These are phyloP conservation scores for Hypoxylon perforatum DNA, from an alignment of 495 filamentous ascomycete genomes.

Conservation along the genomic window DNA sequence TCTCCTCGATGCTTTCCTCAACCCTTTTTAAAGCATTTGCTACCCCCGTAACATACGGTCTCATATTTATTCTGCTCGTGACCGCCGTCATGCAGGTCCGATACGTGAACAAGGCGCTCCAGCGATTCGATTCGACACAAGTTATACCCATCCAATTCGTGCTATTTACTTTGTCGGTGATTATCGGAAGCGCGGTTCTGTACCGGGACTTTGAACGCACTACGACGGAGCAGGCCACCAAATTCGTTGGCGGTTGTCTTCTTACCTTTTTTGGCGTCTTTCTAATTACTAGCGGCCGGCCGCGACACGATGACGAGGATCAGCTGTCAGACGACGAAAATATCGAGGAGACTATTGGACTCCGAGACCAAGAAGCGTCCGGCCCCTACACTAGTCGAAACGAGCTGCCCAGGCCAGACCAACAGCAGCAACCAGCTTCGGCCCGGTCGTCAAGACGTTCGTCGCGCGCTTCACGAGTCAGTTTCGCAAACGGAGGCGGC, in stretches of 20 bases:
- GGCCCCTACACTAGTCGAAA: slow-evolving; percentile 33
- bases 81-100: slow-evolving; percentile 95
- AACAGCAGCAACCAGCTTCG: slow-evolving; percentile 21
- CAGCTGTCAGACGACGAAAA: slow-evolving; percentile 64
- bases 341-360: slow-evolving; percentile 61
- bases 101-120: slow-evolving; percentile 93
- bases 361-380: slow-evolving; percentile 52
- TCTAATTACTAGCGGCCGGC: slow-evolving; percentile 82
- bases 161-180: slow-evolving; percentile 93
- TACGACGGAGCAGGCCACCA: slow-evolving; percentile 71
- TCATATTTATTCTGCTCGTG: slow-evolving; percentile 77
- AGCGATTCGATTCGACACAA: slow-evolving; percentile 94
- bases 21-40: slow-evolving; percentile 87
- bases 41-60: slow-evolving; percentile 89
- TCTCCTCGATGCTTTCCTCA: slow-evolving; percentile 91
- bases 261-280: slow-evolving; percentile 95
- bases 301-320: slow-evolving; percentile 63
- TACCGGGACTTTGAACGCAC: slow-evolving; percentile 94
- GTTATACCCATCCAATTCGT: slow-evolving; percentile 98
- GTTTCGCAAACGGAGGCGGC: slow-evolving; percentile 45
- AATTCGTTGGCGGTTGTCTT: slow-evolving; percentile 89
- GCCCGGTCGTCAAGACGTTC: slow-evolving; percentile 48
- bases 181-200: slow-evolving; percentile 89
- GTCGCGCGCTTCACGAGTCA: slow-evolving; percentile 49
- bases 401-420: slow-evolving; percentile 37